phyloP scores from a whole-genome alignment of 2,329 filamentous ascomycete species.

The Chaetomium globosum region DNA sequence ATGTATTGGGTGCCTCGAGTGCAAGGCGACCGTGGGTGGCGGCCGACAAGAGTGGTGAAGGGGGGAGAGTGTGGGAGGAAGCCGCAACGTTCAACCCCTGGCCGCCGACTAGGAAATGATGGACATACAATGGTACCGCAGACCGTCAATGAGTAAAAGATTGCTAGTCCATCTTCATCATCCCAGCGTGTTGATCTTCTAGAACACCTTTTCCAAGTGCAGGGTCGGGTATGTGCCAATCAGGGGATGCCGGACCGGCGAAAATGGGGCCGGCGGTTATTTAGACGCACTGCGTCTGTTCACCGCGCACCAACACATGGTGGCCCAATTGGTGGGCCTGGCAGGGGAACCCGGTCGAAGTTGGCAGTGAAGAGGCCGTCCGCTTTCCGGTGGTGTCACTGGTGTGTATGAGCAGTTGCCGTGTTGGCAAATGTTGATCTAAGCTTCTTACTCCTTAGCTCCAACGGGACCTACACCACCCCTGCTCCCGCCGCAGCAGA shows the following conservation, averaged over 20 bases:
- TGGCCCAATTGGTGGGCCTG: not conserved
- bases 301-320: not conserved
- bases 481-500: not conserved
- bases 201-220: not conserved
- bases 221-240: constrained; percentile 1
- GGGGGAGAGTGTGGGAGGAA: not conserved
- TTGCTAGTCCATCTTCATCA: not conserved
- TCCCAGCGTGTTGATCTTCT: too few species aligned
- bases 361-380: not conserved
- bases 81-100: not conserved
- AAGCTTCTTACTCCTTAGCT: constrained; percentile 6
- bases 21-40: not conserved
- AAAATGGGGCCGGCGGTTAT: constrained; percentile 15
- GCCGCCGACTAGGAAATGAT: not conserved
- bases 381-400: not conserved
- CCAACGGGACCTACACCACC: constrained; percentile 12
- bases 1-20: not conserved
- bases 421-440: not conserved
- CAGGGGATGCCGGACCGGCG: not conserved
- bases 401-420: not conserved
- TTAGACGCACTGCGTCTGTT: constrained; percentile 8
- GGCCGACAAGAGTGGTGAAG: not conserved
- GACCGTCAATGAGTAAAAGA: not conserved
- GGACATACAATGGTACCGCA: not conserved
- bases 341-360: not conserved